phyloP scores from a whole-genome alignment of 225 moss, liverwort and hornwort species.

The Pseudoscleropodium purum region DNA sequence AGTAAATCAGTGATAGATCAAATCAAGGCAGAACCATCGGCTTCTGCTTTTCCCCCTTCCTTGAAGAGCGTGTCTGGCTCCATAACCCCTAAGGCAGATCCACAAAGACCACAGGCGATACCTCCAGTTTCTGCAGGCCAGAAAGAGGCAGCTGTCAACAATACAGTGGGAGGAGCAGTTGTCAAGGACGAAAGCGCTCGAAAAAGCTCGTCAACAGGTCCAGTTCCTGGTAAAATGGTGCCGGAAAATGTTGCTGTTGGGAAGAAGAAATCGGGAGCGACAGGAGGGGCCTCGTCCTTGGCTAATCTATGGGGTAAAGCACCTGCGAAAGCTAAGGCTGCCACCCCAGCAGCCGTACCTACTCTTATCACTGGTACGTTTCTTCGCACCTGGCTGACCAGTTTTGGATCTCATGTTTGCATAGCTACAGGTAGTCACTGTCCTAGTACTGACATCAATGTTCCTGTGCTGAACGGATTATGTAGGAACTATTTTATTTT shows the following conservation, averaged over 20 bases:
- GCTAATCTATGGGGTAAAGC: conserved; percentile 94
- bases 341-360: conserved; percentile 17
- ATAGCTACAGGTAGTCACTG: neutral
- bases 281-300: conserved; percentile 52
- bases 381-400: neutral
- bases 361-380: conserved; percentile 17
- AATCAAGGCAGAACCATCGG: conserved; percentile 18
- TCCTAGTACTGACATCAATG: neutral
- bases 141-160: conserved; percentile 9
- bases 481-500: neutral
- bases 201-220: neutral
- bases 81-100: conserved; percentile 9
- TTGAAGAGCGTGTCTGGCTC: neutral
- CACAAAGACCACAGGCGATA: conserved; percentile 3
- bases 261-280: conserved; percentile 57
- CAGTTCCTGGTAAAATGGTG: conserved; percentile 12
- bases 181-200: conserved; percentile 28
- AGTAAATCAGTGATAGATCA: conserved; percentile 39
- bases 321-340: conserved; percentile 49
- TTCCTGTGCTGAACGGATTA: neutral
- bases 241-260: conserved; percentile 25
- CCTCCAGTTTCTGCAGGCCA: neutral
- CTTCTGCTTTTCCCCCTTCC: conserved; percentile 15
- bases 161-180: neutral
- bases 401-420: neutral